These are phyloP conservation scores for Coemansia sp. DNA, from an alignment of 192 early-diverging fungal genomes.

Conservation along the genomic window DNA sequence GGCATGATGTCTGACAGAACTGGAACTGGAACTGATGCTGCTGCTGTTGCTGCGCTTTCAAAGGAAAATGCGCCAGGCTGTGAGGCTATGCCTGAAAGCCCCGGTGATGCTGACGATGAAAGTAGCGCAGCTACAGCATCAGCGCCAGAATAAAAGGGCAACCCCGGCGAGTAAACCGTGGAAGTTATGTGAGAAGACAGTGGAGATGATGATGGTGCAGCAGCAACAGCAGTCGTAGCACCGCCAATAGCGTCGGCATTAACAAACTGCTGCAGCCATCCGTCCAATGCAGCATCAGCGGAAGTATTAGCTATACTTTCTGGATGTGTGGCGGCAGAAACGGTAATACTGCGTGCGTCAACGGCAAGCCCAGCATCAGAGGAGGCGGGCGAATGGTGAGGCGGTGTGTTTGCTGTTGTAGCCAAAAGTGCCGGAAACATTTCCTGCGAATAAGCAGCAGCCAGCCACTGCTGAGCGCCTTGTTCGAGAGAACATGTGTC, in stretches of 20 bases:
- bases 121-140: slow-evolving; percentile 3
- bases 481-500: not conserved
- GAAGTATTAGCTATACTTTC: slow-evolving; percentile 10
- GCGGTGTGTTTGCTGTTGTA: not conserved
- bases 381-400: not conserved
- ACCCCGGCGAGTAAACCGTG: not conserved
- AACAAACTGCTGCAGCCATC: slow-evolving; percentile 56
- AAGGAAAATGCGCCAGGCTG: not conserved
- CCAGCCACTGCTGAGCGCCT: slow-evolving; percentile 21
- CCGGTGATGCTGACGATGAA: not conserved
- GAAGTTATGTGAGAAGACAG: not conserved
- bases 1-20: not conserved
- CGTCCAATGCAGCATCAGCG: slow-evolving; percentile 31
- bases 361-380: not conserved
- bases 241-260: slow-evolving; percentile 33
- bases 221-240: not conserved
- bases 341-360: not conserved
- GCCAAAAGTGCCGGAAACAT: slow-evolving; percentile 24
- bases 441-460: not conserved
- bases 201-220: not conserved
- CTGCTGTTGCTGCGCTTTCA: not conserved
- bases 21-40: slow-evolving; percentile 1
- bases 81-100: not conserved
- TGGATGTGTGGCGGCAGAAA: not conserved
- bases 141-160: not conserved